phyloP scores from a whole-genome alignment of 2,329 filamentous ascomycete species.

The Trichoderma sp. region DNA sequence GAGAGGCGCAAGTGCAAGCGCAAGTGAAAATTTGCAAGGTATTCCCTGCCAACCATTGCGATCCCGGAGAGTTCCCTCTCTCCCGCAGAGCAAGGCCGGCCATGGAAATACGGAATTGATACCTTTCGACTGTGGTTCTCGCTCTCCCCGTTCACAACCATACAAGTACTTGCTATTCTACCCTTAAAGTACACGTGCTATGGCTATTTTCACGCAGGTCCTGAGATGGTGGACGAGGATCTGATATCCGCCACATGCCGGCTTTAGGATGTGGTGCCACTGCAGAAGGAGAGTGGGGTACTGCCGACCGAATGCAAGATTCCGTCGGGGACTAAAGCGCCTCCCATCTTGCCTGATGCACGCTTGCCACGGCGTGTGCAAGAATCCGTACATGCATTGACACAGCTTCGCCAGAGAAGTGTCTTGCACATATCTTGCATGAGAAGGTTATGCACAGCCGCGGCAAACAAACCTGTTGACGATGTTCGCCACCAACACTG shows the following conservation, averaged over 20 bases:
- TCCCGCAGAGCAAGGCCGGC: neutral
- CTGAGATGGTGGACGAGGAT: slow-evolving; percentile 11
- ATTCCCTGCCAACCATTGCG: slow-evolving; percentile 4
- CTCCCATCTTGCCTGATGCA: slow-evolving; percentile 22
- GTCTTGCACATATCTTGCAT: slow-evolving; percentile 17
- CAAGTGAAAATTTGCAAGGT: slow-evolving; percentile 8
- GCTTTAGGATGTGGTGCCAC: slow-evolving; percentile 19
- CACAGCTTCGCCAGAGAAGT: neutral
- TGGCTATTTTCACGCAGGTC: neutral
- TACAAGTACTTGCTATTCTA: neutral
- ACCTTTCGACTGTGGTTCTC: neutral
- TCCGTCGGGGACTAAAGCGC: slow-evolving; percentile 26
- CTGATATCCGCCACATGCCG: slow-evolving; percentile 18
- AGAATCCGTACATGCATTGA: slow-evolving; percentile 19
- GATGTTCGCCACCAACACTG: neutral
- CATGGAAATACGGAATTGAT: neutral
- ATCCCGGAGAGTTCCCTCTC: slow-evolving; percentile 10
- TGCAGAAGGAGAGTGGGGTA: slow-evolving; percentile 21
- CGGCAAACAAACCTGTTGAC: neutral
- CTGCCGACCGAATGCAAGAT: slow-evolving; percentile 32
- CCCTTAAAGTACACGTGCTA: neutral
- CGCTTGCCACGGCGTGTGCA: slow-evolving; percentile 18
- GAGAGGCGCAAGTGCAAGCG: slow-evolving; percentile 11
- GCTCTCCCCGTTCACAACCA: neutral
- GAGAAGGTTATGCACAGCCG: neutral